Base-by-base conservation (phyloP, 441 rosid species). In the Isatis lusitanica region DNA sequence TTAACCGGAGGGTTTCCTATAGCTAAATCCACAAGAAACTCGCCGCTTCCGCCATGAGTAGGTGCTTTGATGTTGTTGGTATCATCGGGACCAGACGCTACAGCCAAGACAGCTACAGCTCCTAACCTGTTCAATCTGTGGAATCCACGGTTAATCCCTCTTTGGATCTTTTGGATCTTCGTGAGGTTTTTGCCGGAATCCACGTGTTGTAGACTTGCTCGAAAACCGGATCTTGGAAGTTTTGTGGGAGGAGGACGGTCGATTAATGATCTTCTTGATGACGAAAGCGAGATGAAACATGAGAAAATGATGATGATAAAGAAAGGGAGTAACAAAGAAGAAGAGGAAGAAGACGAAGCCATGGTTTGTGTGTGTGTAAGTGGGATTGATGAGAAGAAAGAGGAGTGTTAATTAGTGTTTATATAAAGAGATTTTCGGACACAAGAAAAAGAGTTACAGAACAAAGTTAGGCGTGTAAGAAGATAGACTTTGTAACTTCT, bases 181-280 rank as follows among this genome's bases (percentile, higher is more conserved):
- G 99, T 91, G 40, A 92, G 71, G 83, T 95, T 95, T 78, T 85
- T 90, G 24, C 88, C 89, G 0, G 87, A 86, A 57, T 95, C 98
- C 1, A 95, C 83, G 40, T 90, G 96, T 71, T 73, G 70, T 24
- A 95, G 91, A 9, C 46, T 73, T 1, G 85, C 77, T 51, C 83
- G 82, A 74, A 95, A 85, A n/a, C 97, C 97, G 13, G 63, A 52
- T 71, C 56, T 57, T 50, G 73, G 30, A 51, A 38, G 74, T 38
- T 33, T 64, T 7, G 59, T 39, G 7, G 62, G 74, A 26, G 40
- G 13, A 78, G 67, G 18, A 57, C 62, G 81, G 46, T 74, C 40
- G 36, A 73, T 61, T 62, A 77, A 62, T 18, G 77, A 61, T 62
- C 66, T 67, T 62, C 80, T 72, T 53, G 80, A 77, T 0, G 64